Evolutionary conservation across 108 stramenopile genomes (phyloP).

Genomic region (Craspedostauros australis): DNA sequence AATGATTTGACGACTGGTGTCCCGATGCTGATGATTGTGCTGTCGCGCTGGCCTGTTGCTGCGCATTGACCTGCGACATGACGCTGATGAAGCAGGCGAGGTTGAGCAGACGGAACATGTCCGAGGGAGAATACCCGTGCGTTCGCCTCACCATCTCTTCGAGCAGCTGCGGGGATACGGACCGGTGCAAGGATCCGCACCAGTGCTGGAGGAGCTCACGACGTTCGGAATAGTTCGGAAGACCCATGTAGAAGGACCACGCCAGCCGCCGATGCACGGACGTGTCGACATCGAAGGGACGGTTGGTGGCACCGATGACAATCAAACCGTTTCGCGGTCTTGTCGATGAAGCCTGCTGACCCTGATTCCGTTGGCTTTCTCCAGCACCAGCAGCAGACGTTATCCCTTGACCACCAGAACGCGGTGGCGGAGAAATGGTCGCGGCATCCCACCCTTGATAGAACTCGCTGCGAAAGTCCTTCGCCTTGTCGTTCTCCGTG

Average conservation of each 20-base stretch:
- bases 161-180: slow-evolving; percentile 27
- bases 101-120: slow-evolving; percentile 63
- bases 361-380: no score
- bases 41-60: no score
- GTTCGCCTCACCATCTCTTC: slow-evolving; percentile 33
- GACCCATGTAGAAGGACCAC: slow-evolving; percentile 71
- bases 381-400: no score
- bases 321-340: slow-evolving; percentile 19
- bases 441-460: slow-evolving; percentile 92
- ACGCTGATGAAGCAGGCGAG: no score
- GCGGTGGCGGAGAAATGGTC: slow-evolving; percentile 10
- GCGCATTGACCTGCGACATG: no score
- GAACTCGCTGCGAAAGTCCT: slow-evolving; percentile 97
- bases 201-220: slow-evolving; percentile 46
- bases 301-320: slow-evolving; percentile 89
- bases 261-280: slow-evolving; percentile 87
- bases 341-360: slow-evolving; percentile 2
- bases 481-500: slow-evolving; percentile 82
- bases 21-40: no score
- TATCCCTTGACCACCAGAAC: no score
- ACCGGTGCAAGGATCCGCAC: slow-evolving; percentile 18
- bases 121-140: slow-evolving; percentile 61
- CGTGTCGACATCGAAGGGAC: slow-evolving; percentile 92
- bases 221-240: slow-evolving; percentile 74
- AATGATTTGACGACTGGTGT: no score